Evolutionary conservation across 495 filamentous ascomycete genomes (phyloP).

Genomic region (Cercophora newfieldiana): DNA sequence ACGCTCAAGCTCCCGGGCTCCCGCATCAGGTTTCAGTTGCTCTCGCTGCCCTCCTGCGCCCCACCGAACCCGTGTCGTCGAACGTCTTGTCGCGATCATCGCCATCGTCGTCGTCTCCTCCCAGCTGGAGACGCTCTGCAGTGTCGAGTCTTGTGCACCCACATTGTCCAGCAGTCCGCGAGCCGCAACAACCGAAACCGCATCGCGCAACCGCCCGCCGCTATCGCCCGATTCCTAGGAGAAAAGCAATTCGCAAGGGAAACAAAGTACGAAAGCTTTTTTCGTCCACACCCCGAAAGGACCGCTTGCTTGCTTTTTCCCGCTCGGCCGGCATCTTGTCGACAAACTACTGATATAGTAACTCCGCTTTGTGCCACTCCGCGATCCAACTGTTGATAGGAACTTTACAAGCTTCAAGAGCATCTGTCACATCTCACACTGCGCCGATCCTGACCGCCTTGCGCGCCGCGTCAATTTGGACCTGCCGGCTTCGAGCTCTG

Average conservation of each 20-base stretch:
- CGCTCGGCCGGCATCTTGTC: not conserved
- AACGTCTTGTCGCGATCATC: not conserved
- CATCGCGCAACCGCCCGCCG: slow-evolving; percentile 2
- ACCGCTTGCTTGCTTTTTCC: not conserved
- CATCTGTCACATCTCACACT: slow-evolving; percentile 6
- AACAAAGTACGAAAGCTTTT: not conserved
- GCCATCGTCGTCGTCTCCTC: not conserved
- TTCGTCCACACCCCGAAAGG: not conserved
- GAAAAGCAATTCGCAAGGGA: slow-evolving; percentile 11
- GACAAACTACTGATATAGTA: not conserved
- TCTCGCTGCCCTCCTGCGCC: not conserved
- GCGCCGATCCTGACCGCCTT: not conserved
- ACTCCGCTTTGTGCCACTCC: slow-evolving; percentile 2
- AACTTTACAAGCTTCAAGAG: not conserved
- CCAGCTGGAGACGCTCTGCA: not conserved
- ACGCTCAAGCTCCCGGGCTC: not conserved
- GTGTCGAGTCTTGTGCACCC: not conserved
- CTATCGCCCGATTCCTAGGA: slow-evolving; percentile 4
- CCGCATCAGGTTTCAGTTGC: slow-evolving; percentile 1
- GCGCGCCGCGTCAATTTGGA: not conserved
- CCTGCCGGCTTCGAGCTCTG: not conserved
- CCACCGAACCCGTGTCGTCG: not conserved
- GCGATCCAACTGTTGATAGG: not conserved
- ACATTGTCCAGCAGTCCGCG: not conserved
- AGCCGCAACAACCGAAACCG: slow-evolving; percentile 2